phyloP scores from a whole-genome alignment of 2,329 filamentous ascomycete genomes.

The Fusarium sp. region DNA sequence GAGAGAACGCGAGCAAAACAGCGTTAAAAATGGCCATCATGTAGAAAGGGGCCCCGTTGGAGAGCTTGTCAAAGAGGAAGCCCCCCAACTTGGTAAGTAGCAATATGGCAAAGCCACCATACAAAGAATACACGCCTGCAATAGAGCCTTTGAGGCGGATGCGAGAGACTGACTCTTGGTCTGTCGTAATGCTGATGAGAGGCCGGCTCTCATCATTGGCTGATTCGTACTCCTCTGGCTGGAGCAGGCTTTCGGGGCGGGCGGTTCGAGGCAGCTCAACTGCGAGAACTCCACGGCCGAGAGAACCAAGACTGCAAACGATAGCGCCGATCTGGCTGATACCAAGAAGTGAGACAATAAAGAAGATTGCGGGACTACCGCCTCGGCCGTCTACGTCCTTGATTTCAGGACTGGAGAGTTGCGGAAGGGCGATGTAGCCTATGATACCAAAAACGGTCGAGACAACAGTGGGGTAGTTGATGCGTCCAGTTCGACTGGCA shows the following conservation, averaged over 20 bases:
- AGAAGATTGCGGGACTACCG: constrained; percentile 74
- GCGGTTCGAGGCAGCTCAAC: constrained; percentile 51
- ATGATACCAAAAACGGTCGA: constrained; percentile 78
- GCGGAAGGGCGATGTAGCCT: constrained; percentile 81
- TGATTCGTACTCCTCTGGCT: constrained; percentile 52
- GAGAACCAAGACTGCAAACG: constrained; percentile 89
- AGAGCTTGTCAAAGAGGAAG: constrained; percentile 80
- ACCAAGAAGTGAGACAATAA: constrained; percentile 82
- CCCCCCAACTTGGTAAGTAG: constrained; percentile 92
- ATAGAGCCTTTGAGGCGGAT: constrained; percentile 87
- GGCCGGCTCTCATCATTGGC: constrained; percentile 52
- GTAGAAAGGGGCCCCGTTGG: constrained; percentile 85
- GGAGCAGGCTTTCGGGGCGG: constrained; percentile 40
- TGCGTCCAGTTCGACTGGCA: constrained; percentile 71
- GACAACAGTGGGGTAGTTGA: constrained; percentile 78
- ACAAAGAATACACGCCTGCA: constrained; percentile 91
- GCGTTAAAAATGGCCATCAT: constrained; percentile 93
- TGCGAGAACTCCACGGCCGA: constrained; percentile 80
- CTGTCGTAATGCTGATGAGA: constrained; percentile 47
- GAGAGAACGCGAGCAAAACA: constrained; percentile 68
- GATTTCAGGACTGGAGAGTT: constrained; percentile 80
- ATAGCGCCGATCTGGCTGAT: constrained; percentile 96
- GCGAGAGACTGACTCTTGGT: constrained; percentile 53
- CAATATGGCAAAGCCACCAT: constrained; percentile 88
- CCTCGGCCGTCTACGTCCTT: constrained; percentile 70